Base-by-base conservation (phyloP, 163 green algal species). In the Scenedesmus sp. region DNA sequence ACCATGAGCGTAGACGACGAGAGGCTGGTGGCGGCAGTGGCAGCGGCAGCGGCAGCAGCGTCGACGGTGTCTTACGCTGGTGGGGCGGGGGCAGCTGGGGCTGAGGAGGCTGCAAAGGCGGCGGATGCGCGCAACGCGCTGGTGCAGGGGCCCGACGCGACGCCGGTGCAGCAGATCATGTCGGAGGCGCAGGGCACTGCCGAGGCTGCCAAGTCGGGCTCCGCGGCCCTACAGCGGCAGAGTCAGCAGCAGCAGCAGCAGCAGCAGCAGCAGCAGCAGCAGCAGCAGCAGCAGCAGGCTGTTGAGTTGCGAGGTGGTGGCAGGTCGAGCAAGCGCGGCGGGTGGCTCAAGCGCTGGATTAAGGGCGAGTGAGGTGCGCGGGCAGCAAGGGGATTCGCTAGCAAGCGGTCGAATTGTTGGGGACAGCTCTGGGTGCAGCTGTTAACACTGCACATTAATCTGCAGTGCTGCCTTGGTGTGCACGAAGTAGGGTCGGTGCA, bases 41-140 rank as follows among this genome's bases (percentile, higher is more conserved):
- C 85, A 49, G 84, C 42, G 68, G 84, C 84, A 65, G 81, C 51
- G 33, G 81, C 51, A 53, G 85, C 85, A 56, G 85, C 85, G 13
- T 40, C 78, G 0, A 70, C 30, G 5, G 85, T 89, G 30, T 44
- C 44, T 3, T 83, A 83, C 59, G 85, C 85, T 51, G 85, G 42
- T 26, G 20, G 46, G 22, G 68, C 65, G 0, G 44, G 68, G 49
- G 85, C 43, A 44, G 85, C 68, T 24, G 42, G 46, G 30, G 68
- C 51, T 12, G 7, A 83, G n/a, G 43, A 89, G 85, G 65, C 24
- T 53, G 56, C 51, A 5, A 18, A 4, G 37, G 85, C 35, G 24
- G 68, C 33, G 15, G 85, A 83, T 33, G 30, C 44, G 44, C 59
- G 83, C 59, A 89, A 35, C 18, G 83, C 61, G 6, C 59, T 89